Base-by-base conservation (phyloP, 169 alveolate species). In the Plasmodium knowlesi region DNA sequence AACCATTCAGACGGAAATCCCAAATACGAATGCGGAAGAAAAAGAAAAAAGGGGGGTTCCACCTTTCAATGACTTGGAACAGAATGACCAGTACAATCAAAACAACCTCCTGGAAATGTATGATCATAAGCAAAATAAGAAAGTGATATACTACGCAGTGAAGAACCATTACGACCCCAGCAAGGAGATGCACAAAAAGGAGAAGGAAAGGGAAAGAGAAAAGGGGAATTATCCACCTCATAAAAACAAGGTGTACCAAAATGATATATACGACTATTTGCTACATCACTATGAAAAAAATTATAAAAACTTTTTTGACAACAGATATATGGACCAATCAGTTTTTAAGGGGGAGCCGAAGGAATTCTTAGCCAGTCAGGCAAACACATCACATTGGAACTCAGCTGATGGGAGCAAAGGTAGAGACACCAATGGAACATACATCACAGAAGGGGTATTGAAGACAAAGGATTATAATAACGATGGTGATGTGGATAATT, bases 211-310 rank as follows among this genome's bases (percentile, higher is more conserved):
- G 32, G 39, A 32, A 32, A 32, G 39, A 32, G 93, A 54, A 8
- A 85, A 39, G 61, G 76, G 37, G 4, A 85, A 61, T 14, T 61
- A 61, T 14, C 32, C 74, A 61, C 28, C 74, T 1, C 10, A 19
- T 61, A 14, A 10, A n/a, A 61, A 25, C 32, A 4, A 61, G 2
- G 12, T 61, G 14, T 61, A 85, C 67, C 85, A 85, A 74, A 67
- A 74, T 73, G 93, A 85, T 41, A 85, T 85, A 67, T 85, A 85
- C 78, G 93, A 85, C 61, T 85, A 85, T 41, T 73, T 85, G 61
- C 43, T 85, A 57, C 84, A 85, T 22, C 93, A 85, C 2, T 85
- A 85, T 41, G 93, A 85, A 46, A 22, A 46, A 43, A 85, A 85
- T 74, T 85, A 85, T 57, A 76, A 34, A 19, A 19, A 85, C 22